Base-by-base conservation (phyloP, 140 eudicot species). In the Anethum foeniculum region DNA sequence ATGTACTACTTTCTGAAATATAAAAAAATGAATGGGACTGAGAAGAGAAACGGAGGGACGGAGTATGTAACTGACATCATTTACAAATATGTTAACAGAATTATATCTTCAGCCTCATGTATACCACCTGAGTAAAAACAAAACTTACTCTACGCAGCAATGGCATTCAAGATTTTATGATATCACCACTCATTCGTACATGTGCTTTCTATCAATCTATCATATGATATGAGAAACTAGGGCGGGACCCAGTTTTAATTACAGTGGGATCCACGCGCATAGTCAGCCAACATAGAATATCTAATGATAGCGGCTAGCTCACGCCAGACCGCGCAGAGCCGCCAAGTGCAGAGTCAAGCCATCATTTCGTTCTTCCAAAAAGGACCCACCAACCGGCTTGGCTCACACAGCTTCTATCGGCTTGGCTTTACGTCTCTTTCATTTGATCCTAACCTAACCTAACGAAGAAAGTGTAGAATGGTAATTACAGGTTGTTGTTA, bases 271-370 rank as follows among this genome's bases (percentile, higher is more conserved):
- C 56, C 3, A 74, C 21, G 5, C 47, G 23, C 54, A 74, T 11
- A 44, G 11, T 39, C 34, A 73, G 56, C 32, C 38, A 39, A 49
- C 30, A 43, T 1, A 6, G 54, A 41, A 32, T 21, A 27, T 11
- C 51, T 39, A 79, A 79, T 79, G 81, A 79, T 79, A 79, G 49
- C 34, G 73, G 81, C 81, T 56, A 79, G 81, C 54, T 41, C 81
- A 79, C 81, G 81, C 81, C 62, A 43, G 74, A 79, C 51, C 75
- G 12, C 75, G 5, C n/a, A 79, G 81, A 79, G 81, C 81, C 81
- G 81, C 81, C 73, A 79, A 60, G 51, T 28, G 13, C 54, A 62
- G 52, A 79, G n/a, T 32, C 81, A 5, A 41, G 54, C 7, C 39
- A 79, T 79, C 78, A 74, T 74, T 74, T 44, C 78, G 19, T 39